A percentile compares a stretch with the other conserved stretches of the same genome.
Evolutionary conservation across 2,329 filamentous ascomycete species (phyloP).

Genomic region (Paraphoma sp.): DNA sequence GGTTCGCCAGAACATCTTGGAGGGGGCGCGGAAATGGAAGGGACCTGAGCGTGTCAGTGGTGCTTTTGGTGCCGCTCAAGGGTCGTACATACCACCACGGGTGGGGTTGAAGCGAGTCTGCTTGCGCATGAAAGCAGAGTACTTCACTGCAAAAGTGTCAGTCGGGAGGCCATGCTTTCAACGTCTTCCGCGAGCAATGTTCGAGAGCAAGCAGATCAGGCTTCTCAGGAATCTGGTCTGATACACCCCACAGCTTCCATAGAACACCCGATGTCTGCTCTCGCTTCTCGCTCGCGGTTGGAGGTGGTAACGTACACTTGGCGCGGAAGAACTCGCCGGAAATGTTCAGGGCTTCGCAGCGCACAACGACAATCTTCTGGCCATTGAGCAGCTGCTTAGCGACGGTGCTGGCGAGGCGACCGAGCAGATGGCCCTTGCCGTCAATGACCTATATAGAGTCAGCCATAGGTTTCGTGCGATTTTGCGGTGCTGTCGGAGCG

Average conservation of each 20-base stretch:
- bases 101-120: conserved; percentile 99
- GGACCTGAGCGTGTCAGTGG: conserved; percentile 67
- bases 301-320: conserved; percentile 82
- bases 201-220: conserved; percentile 17
- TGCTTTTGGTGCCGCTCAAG: background rate
- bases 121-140: conserved; percentile 99
- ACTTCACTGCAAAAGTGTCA: conserved; percentile 81
- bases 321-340: conserved; percentile 99
- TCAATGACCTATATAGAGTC: conserved; percentile 74
- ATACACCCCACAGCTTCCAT: background rate
- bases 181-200: conserved; percentile 7
- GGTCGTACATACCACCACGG: conserved; percentile 84
- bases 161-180: conserved; percentile 1
- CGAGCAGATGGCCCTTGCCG: conserved; percentile 99
- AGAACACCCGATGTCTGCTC: conserved; percentile 17
- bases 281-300: conserved; percentile 17
- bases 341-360: conserved; percentile 99
- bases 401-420: conserved; percentile 96
- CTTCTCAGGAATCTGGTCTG: background rate
- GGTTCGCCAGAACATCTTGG: conserved; percentile 99
- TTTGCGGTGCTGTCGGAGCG: conserved; percentile 7
- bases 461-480: conserved; percentile 28
- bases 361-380: conserved; percentile 99
- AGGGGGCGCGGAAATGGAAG: conserved; percentile 99
- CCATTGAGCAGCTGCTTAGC: conserved; percentile 99